These are phyloP conservation scores for Teratosphaeria zuluensis DNA, from an alignment of 2,329 filamentous ascomycete species.

Conservation along the genomic window DNA sequence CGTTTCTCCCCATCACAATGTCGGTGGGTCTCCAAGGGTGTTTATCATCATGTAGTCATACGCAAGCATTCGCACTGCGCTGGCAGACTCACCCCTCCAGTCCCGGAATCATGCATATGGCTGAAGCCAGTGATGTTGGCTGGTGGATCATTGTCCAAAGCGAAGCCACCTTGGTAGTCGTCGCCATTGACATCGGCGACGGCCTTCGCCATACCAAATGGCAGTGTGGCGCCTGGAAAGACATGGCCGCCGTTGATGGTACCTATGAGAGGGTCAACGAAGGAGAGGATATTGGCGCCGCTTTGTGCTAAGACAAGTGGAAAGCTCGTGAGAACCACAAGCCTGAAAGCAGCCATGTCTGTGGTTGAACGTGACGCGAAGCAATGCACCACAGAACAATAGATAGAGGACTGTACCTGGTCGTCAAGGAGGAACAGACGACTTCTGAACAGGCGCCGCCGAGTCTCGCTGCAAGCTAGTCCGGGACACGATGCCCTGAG, in stretches of 20 bases:
- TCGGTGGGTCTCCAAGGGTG: not conserved
- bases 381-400: not conserved
- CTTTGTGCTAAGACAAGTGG: slow-evolving; percentile 2
- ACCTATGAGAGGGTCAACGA: slow-evolving; percentile 37
- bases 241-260: slow-evolving; percentile 36
- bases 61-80: not conserved
- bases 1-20: not conserved
- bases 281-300: slow-evolving; percentile 11
- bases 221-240: slow-evolving; percentile 37
- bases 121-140: slow-evolving; percentile 36
- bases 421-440: not conserved
- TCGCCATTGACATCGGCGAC: slow-evolving; percentile 35
- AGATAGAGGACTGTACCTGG: not conserved
- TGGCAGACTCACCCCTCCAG: slow-evolving; percentile 33
- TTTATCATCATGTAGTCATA: not conserved
- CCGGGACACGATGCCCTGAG: not conserved
- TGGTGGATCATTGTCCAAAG: slow-evolving; percentile 27
- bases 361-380: not conserved
- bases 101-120: slow-evolving; percentile 44
- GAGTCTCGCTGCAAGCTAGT: no score
- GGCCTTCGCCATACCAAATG: slow-evolving; percentile 40
- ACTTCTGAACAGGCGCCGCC: no score
- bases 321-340: not conserved
- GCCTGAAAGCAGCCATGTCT: not conserved
- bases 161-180: slow-evolving; percentile 47